phyloP scores from a whole-genome alignment of 805 yeast genomes.

The Wickerhamiella azyma region DNA sequence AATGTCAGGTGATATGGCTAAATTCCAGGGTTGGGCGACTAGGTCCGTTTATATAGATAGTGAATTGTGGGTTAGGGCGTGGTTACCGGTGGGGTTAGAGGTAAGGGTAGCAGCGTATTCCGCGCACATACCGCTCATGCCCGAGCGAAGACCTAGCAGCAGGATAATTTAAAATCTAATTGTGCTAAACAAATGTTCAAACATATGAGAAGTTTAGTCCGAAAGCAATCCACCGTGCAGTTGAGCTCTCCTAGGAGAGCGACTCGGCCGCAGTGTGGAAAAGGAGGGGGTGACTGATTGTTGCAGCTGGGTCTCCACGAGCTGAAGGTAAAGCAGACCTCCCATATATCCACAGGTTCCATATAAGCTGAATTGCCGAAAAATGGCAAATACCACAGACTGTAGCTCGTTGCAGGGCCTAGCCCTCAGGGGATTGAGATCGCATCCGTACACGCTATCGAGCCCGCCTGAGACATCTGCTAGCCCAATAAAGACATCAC shows the following conservation, averaged over 20 bases:
- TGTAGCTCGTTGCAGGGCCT: not conserved
- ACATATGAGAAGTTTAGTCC: no score
- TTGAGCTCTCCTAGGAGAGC: not conserved
- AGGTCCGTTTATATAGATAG: not conserved
- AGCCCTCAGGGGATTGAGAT: not conserved
- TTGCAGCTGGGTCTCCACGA: not conserved
- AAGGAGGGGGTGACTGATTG: no score
- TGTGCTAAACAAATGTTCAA: no score
- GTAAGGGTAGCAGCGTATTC: not conserved
- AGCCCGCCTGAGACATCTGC: not conserved
- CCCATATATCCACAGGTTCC: not conserved
- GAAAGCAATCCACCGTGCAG: no score
- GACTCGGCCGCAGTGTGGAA: not conserved
- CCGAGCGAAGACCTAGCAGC: no score
- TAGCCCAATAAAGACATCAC: not conserved
- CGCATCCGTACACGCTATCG: not conserved
- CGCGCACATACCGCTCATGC: no score
- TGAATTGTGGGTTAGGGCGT: not conserved
- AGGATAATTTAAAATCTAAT: no score
- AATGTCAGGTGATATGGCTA: constrained; percentile 10
- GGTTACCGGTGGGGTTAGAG: not conserved
- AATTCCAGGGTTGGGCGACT: constrained; percentile 1
- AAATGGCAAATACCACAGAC: not conserved
- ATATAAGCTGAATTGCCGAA: not conserved
- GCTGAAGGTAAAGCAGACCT: not conserved